A percentile compares a stretch with the other conserved stretches of the same genome.
Conservation (phyloP, 306 rosid genomes). For the Dalbergia cochinchinensis region DNA sequence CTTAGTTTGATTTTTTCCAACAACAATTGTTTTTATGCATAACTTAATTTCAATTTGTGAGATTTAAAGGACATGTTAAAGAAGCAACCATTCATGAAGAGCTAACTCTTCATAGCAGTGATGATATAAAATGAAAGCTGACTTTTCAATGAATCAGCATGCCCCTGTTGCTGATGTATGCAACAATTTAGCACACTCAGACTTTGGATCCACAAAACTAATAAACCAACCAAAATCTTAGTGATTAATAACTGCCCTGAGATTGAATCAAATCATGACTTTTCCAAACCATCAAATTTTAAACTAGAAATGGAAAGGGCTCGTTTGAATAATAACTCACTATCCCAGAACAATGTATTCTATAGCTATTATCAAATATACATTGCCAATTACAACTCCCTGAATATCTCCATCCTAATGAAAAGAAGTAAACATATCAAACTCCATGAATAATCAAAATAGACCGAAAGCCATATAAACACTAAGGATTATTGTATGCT, state of each 20-base stretch:
- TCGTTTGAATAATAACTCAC: not conserved
- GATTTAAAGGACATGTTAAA: not conserved
- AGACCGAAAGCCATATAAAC: not conserved
- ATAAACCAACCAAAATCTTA: constrained; percentile 15
- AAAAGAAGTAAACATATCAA: not conserved
- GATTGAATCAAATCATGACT: constrained; percentile 17
- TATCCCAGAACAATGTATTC: not conserved
- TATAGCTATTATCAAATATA: not conserved
- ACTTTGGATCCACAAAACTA: not conserved
- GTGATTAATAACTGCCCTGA: constrained; percentile 11
- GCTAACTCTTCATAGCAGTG: not conserved
- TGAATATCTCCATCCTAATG: not conserved
- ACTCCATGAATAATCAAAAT: not conserved
- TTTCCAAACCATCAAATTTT: too few relatives aligned
- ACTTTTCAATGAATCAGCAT: not conserved
- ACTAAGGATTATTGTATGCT: not conserved
- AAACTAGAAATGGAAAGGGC: constrained; percentile 1
- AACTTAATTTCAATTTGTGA: not conserved
- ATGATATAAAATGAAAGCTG: not conserved
- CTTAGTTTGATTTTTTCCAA: not conserved
- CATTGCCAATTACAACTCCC: not conserved
- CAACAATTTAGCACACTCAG: not conserved
- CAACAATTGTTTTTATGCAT: not conserved
- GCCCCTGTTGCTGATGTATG: not conserved
- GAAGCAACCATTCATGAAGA: not conserved